Evolutionary conservation across 2,329 filamentous ascomycete genomes (phyloP).

Genomic region (Geosmithia morbida): DNA sequence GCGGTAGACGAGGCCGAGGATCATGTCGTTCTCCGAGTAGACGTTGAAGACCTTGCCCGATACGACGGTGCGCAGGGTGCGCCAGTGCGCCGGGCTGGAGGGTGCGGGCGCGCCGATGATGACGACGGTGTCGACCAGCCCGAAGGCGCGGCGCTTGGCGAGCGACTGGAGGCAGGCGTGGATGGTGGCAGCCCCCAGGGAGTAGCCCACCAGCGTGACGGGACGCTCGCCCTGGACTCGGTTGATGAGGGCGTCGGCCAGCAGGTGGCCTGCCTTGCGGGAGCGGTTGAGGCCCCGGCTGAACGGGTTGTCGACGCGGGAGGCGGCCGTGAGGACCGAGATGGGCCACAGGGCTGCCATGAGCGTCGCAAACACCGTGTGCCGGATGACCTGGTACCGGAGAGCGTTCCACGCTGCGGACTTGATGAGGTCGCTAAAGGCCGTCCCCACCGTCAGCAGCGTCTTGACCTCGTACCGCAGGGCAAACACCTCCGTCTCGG

Average conservation of each 20-base stretch:
- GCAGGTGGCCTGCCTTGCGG: conserved; percentile 64
- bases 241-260: conserved; percentile 73
- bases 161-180: conserved; percentile 68
- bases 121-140: conserved; percentile 69
- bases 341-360: conserved; percentile 58
- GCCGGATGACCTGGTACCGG: conserved; percentile 60
- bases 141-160: conserved; percentile 67
- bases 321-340: conserved; percentile 48
- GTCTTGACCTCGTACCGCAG: conserved; percentile 71
- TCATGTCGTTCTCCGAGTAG: conserved; percentile 74
- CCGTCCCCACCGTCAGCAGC: conserved; percentile 60
- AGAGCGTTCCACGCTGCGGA: conserved; percentile 64
- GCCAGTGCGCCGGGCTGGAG: conserved; percentile 59
- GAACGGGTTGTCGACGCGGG: conserved; percentile 70
- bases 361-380: conserved; percentile 53
- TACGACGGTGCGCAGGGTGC: conserved; percentile 61
- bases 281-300: conserved; percentile 61
- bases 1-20: conserved; percentile 78
- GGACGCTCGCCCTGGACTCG: conserved; percentile 70
- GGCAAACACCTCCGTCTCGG: conserved; percentile 67
- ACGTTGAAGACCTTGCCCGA: conserved; percentile 76
- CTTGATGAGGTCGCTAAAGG: conserved; percentile 56
- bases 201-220: conserved; percentile 70
- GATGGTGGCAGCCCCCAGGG: conserved; percentile 67
- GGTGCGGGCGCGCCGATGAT: conserved; percentile 72